Base-by-base conservation (phyloP, 306 rosid genomes). In the Luffa aegyptiaca region DNA sequence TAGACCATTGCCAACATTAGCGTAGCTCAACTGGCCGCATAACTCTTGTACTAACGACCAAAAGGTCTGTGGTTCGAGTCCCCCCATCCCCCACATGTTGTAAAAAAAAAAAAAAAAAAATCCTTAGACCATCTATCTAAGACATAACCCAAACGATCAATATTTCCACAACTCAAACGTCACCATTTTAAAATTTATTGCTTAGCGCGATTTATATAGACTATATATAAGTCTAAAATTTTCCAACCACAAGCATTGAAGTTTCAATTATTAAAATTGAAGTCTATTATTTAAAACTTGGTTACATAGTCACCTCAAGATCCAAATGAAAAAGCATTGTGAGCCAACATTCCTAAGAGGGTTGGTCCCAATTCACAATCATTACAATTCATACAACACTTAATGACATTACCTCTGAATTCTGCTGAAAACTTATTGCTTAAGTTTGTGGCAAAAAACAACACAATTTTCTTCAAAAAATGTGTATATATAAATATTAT, bases 311-410 rank as follows among this genome's bases (percentile, higher is more conserved):
- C 42, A 72, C 21, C 42, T 48, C 42, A 72, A 20, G 53, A 72
- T 48, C 59, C 39, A 21, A 70, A 42, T 46, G 42, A 72, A 20
- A 69, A 48, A 26, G n/a, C 10, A 13, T 48, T 26, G 36, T 45
- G 77, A 72, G 57, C 41, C 26, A 45, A 48, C 57, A 72, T 45
- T 72, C 77, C 42, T 0, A 48, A 26, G 75, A 42, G 45, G 35
- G 64, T 52, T 75, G 79, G 79, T 56, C 78, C 65, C 45, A 51
- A 75, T 35, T 75, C 63, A 75, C 46, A 35, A 75, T 75, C 48
- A 75, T 51, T 6, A 36, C 63, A 35, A 17, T 35, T 75, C 26
- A 33, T 13, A 37, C 20, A 72, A 39, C 33, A 10, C 49, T 70
- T 11, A 61, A 62, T 59, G 17, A 18, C 35, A 39, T 45, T 41